Evolutionary conservation across 345 rosid genomes (phyloP).

Genomic region (Euphorbia peplus): DNA sequence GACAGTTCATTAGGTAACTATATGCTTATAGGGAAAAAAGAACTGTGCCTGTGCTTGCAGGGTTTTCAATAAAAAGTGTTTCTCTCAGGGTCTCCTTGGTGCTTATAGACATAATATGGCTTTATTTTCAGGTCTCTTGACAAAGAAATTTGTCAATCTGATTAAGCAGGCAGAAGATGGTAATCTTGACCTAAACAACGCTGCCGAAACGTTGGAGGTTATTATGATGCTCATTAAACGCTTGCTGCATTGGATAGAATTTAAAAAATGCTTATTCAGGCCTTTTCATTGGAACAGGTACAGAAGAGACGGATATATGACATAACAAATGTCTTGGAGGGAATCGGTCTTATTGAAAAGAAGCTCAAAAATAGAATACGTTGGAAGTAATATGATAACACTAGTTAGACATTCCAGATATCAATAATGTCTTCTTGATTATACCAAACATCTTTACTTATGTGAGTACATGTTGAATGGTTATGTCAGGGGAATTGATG

Average conservation of each 20-base stretch:
- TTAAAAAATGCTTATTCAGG: constrained; percentile 2
- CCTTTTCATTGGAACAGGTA: constrained; percentile 42
- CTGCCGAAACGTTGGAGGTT: constrained; percentile 92
- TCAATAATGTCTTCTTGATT: constrained; percentile 22
- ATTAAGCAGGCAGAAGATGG: constrained; percentile 87
- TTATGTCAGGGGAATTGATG: constrained; percentile 70
- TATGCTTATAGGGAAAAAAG: constrained; percentile 11
- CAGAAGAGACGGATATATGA: constrained; percentile 97
- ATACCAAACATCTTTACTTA: constrained; percentile 27
- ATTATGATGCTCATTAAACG: constrained; percentile 10
- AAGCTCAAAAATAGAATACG: constrained; percentile 82
- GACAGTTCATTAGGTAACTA: constrained; percentile 88
- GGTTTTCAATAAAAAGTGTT: constrained; percentile 84
- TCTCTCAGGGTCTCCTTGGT: constrained; percentile 4
- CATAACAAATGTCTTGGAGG: constrained; percentile 98
- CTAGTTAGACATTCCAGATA: constrained; percentile 15
- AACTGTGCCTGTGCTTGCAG: constrained; percentile 37
- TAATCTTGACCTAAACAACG: constrained; percentile 79
- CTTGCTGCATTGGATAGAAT: constrained; percentile 2
- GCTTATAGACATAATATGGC: constrained; percentile 16
- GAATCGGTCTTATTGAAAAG: constrained; percentile 96
- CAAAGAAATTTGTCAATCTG: constrained; percentile 79
- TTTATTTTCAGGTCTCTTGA: constrained; percentile 69
- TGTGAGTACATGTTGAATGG: constrained; percentile 25
- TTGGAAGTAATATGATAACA: constrained; percentile 69